These are phyloP conservation scores for Pyrenophora graminea DNA, from an alignment of 2,329 filamentous ascomycete species.

Conservation along the genomic window DNA sequence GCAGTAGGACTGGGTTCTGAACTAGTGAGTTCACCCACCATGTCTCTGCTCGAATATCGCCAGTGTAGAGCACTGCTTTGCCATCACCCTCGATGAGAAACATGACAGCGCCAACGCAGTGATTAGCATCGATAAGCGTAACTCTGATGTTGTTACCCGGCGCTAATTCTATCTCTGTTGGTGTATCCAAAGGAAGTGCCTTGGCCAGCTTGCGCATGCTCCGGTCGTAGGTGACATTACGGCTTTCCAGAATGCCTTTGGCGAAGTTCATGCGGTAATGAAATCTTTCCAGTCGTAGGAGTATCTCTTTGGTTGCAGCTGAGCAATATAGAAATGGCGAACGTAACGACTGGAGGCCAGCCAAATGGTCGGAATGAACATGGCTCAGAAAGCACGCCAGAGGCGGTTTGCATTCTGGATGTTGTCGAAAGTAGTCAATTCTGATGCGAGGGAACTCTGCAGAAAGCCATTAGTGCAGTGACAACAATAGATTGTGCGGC, in stretches of 20 bases:
- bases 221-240: constrained; percentile 71
- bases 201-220: constrained; percentile 75
- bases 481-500: background rate
- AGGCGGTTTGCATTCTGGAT: constrained; percentile 61
- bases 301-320: constrained; percentile 75
- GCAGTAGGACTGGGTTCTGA: constrained; percentile 72
- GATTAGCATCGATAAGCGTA: constrained; percentile 88
- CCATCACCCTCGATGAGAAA: constrained; percentile 79
- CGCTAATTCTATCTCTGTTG: constrained; percentile 73
- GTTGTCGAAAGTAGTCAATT: constrained; percentile 79
- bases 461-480: constrained; percentile 1
- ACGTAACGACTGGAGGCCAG: constrained; percentile 74
- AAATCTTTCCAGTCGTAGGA: constrained; percentile 78
- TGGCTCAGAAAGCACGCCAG: constrained; percentile 89
- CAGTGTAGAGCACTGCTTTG: constrained; percentile 82
- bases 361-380: constrained; percentile 87
- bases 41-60: constrained; percentile 81
- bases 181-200: constrained; percentile 79
- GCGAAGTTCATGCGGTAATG: constrained; percentile 81
- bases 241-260: constrained; percentile 74
- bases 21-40: constrained; percentile 81
- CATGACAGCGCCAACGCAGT: constrained; percentile 89
- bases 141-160: constrained; percentile 73
- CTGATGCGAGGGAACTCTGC: constrained; percentile 78
- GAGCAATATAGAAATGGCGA: constrained; percentile 92